Evolutionary conservation across 2,329 filamentous ascomycete species (phyloP).

Genomic region (Cryphonectria parasitica): DNA sequence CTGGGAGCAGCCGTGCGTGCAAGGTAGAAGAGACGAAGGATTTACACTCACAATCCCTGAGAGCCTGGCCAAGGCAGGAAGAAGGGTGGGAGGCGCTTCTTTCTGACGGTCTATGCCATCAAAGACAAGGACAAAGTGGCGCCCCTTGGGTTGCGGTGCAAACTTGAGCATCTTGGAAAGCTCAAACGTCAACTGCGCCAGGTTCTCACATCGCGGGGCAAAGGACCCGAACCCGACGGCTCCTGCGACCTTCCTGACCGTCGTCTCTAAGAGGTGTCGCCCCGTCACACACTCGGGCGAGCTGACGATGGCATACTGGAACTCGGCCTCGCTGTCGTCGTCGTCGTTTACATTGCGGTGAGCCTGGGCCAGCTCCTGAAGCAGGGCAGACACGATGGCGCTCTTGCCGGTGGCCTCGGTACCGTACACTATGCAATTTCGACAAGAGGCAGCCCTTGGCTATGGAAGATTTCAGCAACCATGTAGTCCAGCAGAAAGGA

Average conservation of each 20-base stretch:
- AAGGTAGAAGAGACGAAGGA: not conserved
- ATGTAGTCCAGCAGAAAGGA: conserved; percentile 23
- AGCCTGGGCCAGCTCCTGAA: conserved; percentile 49
- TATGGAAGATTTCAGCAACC: conserved; percentile 41
- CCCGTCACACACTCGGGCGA: conserved; percentile 78
- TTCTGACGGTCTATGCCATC: conserved; percentile 86
- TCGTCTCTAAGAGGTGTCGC: conserved; percentile 76
- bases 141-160: conserved; percentile 39
- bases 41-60: conserved; percentile 70
- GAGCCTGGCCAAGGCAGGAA: conserved; percentile 80
- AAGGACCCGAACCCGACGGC: conserved; percentile 46
- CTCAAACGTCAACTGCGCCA: conserved; percentile 76
- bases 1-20: not conserved
- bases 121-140: conserved; percentile 79
- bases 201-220: conserved; percentile 69
- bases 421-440: conserved; percentile 80
- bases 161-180: conserved; percentile 66
- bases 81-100: conserved; percentile 76
- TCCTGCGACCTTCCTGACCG: conserved; percentile 61
- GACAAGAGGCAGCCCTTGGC: conserved; percentile 69
- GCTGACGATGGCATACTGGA: conserved; percentile 66
- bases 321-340: conserved; percentile 57
- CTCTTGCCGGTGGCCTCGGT: conserved; percentile 88
- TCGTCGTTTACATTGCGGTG: conserved; percentile 42
- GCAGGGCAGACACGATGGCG: conserved; percentile 65